Percentiles rank a stretch among this genome's conserved stretches.
phyloP scores from a whole-genome alignment of 495 filamentous ascomycete species.

The Penicillium canariense region DNA sequence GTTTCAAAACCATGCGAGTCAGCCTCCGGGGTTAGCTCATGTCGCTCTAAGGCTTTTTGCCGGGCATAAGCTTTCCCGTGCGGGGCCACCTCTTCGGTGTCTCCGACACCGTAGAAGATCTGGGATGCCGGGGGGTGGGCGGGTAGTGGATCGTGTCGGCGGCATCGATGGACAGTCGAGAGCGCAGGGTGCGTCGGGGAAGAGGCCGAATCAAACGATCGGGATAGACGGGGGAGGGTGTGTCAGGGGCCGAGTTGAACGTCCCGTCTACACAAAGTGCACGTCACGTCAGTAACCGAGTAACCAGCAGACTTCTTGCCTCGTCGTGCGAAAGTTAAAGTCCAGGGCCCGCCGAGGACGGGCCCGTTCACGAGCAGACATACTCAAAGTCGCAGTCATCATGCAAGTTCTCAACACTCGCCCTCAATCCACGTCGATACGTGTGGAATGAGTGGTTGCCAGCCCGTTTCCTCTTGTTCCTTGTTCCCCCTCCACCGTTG shows the following conservation, averaged over 20 bases:
- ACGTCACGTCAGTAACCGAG: slow-evolving; percentile 44
- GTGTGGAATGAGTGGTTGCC: slow-evolving; percentile 13
- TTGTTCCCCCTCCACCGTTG: slow-evolving; percentile 24
- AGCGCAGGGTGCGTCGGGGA: slow-evolving; percentile 81
- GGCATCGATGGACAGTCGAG: slow-evolving; percentile 78
- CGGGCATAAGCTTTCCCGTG: slow-evolving; percentile 48
- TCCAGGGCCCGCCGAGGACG: slow-evolving; percentile 1
- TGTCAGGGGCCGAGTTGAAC: slow-evolving; percentile 64
- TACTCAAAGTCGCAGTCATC: slow-evolving; percentile 52
- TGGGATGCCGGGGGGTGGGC: slow-evolving; percentile 62
- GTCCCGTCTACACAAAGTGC: slow-evolving; percentile 44
- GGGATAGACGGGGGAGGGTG: slow-evolving; percentile 71
- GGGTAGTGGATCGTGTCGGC: slow-evolving; percentile 82
- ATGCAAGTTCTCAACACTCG: slow-evolving; percentile 35
- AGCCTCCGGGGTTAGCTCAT: slow-evolving; percentile 51
- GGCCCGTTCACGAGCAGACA: slow-evolving; percentile 34
- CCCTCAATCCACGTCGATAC: slow-evolving; percentile 34
- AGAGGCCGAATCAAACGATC: slow-evolving; percentile 91
- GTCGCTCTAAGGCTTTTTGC: slow-evolving; percentile 32
- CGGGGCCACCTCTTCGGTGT: slow-evolving; percentile 38
- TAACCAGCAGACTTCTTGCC: slow-evolving; percentile 29
- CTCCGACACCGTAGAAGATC: slow-evolving; percentile 71
- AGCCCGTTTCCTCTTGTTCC: slow-evolving; percentile 12
- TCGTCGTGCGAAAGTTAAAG: slow-evolving; percentile 5
- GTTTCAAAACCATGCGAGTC: slow-evolving; percentile 41